Evolutionary conservation across 139 green algal genomes (phyloP).

Genomic region (Chlamydomonas asymmetrica): DNA sequence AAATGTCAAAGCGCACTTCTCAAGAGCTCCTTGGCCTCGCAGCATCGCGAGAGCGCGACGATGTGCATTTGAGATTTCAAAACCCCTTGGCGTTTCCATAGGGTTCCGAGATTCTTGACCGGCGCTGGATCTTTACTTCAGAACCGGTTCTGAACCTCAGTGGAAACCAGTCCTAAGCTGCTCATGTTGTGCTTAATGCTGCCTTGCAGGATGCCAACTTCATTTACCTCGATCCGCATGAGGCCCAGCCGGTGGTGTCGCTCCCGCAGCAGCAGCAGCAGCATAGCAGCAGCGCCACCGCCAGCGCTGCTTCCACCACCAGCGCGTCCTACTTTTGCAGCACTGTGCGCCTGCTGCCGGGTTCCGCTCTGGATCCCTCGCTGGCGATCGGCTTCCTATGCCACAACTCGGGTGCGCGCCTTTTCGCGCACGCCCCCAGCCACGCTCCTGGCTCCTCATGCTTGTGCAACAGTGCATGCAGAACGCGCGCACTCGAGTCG

Average conservation of each 20-base stretch:
- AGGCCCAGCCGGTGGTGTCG: constrained; percentile 49
- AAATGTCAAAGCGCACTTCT: too few species aligned
- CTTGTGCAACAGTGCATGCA: neutral
- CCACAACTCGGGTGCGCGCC: constrained; percentile 33
- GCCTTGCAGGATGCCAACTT: constrained; percentile 36
- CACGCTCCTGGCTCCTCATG: neutral
- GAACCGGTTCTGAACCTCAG: too few species aligned
- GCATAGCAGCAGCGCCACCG: neutral
- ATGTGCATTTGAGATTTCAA: too few species aligned
- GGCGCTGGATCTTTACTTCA: too few species aligned
- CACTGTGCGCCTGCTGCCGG: constrained; percentile 59
- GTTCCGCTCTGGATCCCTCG: constrained; percentile 77
- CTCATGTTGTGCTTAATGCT: too few species aligned
- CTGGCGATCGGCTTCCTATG: constrained; percentile 88
- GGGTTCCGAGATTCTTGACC: too few species aligned
- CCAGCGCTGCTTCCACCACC: neutral
- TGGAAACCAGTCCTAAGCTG: too few species aligned
- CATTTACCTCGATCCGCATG: constrained; percentile 86
- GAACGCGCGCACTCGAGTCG: neutral
- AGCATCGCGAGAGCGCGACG: too few species aligned
- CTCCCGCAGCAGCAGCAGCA: too few species aligned
- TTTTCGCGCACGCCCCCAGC: neutral
- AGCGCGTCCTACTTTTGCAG: constrained; percentile 41
- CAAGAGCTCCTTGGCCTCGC: too few species aligned
- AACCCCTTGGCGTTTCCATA: too few species aligned